phyloP scores from a whole-genome alignment of 129 eudicot genomes.

The Escallonia rubra region DNA sequence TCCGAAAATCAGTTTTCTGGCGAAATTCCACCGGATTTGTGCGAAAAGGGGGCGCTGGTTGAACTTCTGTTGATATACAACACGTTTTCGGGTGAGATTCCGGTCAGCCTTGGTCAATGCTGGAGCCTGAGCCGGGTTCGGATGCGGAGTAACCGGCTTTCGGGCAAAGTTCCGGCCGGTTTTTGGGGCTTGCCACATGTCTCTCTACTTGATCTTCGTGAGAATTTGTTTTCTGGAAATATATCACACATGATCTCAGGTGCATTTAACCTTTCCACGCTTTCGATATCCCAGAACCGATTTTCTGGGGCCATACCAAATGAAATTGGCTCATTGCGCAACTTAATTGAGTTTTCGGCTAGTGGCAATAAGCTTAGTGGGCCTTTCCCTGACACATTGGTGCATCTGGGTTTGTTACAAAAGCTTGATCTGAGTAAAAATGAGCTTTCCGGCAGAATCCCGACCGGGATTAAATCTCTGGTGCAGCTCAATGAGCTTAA shows the following conservation, averaged over 20 bases:
- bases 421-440: conserved; percentile 49
- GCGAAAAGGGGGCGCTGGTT: conserved; percentile 41
- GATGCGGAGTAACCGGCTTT: conserved; percentile 36
- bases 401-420: conserved; percentile 35
- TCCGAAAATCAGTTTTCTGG: conserved; percentile 52
- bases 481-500: conserved; percentile 47
- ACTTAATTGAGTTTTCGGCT: conserved; percentile 44
- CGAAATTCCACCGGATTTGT: conserved; percentile 49
- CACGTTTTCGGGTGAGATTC: conserved; percentile 59
- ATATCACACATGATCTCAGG: conserved; percentile 42
- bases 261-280: conserved; percentile 58
- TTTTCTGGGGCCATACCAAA: conserved; percentile 58
- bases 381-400: conserved; percentile 41
- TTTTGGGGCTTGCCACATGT: conserved; percentile 83
- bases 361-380: conserved; percentile 53
- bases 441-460: conserved; percentile 42
- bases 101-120: conserved; percentile 49
- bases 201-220: conserved; percentile 55
- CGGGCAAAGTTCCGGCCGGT: conserved; percentile 60
- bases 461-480: conserved; percentile 23
- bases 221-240: conserved; percentile 60
- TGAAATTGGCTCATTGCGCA: conserved; percentile 45
- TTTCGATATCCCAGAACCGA: conserved; percentile 34
- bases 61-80: conserved; percentile 58
- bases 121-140: conserved; percentile 49